Evolutionary conservation across 768 basidiomycete genomes (phyloP).

Genomic region (Macrocybe gigantea): DNA sequence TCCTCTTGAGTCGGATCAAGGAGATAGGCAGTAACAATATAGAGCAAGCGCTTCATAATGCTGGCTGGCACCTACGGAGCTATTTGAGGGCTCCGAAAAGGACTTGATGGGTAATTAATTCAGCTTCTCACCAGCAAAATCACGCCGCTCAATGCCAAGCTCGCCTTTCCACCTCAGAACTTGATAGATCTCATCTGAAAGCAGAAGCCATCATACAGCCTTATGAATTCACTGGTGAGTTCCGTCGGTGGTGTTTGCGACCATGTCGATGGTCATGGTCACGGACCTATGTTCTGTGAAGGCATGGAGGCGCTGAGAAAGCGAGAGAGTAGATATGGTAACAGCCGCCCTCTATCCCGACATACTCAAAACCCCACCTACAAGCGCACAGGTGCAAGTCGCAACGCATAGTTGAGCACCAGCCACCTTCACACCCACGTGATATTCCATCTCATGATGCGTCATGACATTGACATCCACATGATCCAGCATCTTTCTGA

Average conservation of each 20-base stretch:
- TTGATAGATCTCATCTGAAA: constrained; percentile 80
- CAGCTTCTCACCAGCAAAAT: constrained; percentile 56
- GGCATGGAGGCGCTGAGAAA: constrained; percentile 51
- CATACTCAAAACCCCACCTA: constrained; percentile 58
- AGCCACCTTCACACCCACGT: too few species aligned
- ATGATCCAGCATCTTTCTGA: too few species aligned
- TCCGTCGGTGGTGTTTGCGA: too few species aligned
- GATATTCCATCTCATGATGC: too few species aligned
- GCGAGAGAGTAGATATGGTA: constrained; percentile 64
- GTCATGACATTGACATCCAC: too few species aligned
- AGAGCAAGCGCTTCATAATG: too few species aligned
- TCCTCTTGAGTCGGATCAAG: too few species aligned
- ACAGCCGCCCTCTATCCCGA: constrained; percentile 52
- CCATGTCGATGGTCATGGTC: background rate
- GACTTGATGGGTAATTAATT: too few species aligned
- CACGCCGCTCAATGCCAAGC: constrained; percentile 46
- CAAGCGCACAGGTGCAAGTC: constrained; percentile 55
- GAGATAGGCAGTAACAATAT: too few species aligned
- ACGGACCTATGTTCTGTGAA: constrained; percentile 9
- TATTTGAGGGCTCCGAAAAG: too few species aligned
- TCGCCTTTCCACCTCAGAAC: constrained; percentile 80
- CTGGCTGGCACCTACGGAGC: too few species aligned
- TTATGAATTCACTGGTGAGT: constrained; percentile 60
- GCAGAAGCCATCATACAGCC: constrained; percentile 68
- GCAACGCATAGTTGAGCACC: constrained; percentile 61